These are phyloP conservation scores for Erigeron philadelphicus DNA, from an alignment of 140 eudicot genomes.

Conservation along the genomic window DNA sequence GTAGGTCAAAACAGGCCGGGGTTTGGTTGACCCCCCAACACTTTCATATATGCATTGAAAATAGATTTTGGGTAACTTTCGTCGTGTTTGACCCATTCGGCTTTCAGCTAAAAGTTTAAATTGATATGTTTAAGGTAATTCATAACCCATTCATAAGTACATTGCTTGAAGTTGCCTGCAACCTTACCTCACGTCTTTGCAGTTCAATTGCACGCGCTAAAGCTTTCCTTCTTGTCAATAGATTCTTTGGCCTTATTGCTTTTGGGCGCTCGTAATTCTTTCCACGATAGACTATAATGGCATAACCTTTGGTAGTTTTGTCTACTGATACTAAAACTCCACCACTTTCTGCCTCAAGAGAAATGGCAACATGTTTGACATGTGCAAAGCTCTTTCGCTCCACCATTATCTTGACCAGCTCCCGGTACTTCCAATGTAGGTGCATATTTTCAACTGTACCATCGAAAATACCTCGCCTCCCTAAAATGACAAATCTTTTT, in stretches of 20 bases:
- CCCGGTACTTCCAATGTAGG: constrained; percentile 90
- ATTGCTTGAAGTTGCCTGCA: background rate
- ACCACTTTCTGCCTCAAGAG: constrained; percentile 95
- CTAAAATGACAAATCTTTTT: constrained; percentile 29
- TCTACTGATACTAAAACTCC: constrained; percentile 87
- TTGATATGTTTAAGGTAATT: no score
- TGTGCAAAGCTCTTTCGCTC: constrained; percentile 59
- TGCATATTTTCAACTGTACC: constrained; percentile 95
- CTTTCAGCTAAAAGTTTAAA: no score
- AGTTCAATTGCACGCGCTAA: constrained; percentile 94
- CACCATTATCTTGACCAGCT: constrained; percentile 77
- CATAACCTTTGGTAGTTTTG: constrained; percentile 71
- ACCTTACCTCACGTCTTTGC: constrained; percentile 76
- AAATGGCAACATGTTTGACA: constrained; percentile 72
- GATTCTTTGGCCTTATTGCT: constrained; percentile 61
- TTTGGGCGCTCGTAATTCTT: constrained; percentile 71
- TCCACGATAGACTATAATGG: constrained; percentile 78
- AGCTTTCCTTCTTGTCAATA: constrained; percentile 82
- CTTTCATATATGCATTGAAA: no score
- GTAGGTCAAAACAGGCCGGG: no score
- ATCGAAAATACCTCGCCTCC: constrained; percentile 83
- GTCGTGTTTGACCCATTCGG: no score
- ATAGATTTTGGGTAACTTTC: no score
- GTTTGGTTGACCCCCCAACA: no score
- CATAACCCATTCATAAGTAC: no score